Conservation (phyloP, 2,329 filamentous ascomycete genomes). For the Leptographium lundbergii region DNA sequence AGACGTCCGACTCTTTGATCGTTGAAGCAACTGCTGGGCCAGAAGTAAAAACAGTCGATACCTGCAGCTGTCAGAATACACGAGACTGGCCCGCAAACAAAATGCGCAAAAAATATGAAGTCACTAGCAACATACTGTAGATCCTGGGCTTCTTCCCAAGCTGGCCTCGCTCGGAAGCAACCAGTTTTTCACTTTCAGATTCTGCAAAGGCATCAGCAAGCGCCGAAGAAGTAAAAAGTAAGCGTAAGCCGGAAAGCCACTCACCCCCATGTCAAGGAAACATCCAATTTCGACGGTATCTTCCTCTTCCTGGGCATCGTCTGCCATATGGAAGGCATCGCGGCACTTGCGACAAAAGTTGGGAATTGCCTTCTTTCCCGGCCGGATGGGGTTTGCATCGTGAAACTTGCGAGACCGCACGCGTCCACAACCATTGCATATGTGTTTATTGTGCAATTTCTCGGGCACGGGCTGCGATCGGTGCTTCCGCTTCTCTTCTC, state of each 20-base stretch:
- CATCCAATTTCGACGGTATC: not conserved
- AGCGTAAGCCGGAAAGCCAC: not conserved
- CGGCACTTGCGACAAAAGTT: conserved; percentile 24
- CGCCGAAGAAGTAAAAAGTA: not conserved
- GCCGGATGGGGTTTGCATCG: conserved; percentile 18
- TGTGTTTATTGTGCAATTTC: conserved; percentile 16
- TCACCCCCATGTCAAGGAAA: not conserved
- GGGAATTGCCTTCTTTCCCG: conserved; percentile 18
- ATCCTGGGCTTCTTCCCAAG: not conserved
- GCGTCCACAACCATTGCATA: conserved; percentile 30
- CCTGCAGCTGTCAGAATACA: not conserved
- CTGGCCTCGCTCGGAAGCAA: conserved; percentile 2
- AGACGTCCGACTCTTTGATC: not conserved
- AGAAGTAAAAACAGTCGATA: not conserved
- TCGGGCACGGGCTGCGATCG: not conserved
- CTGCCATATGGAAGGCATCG: conserved; percentile 5
- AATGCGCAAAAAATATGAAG: not conserved
- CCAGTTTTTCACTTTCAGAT: not conserved
- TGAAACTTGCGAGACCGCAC: conserved; percentile 28
- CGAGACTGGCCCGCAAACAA: not conserved
- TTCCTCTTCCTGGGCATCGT: not conserved
- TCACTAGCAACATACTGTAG: not conserved
- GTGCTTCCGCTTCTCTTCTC: not conserved
- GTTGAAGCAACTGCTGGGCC: not conserved
- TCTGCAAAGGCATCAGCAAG: not conserved